phyloP scores from a whole-genome alignment of 306 rosid species.

The Lablab purpureus region DNA sequence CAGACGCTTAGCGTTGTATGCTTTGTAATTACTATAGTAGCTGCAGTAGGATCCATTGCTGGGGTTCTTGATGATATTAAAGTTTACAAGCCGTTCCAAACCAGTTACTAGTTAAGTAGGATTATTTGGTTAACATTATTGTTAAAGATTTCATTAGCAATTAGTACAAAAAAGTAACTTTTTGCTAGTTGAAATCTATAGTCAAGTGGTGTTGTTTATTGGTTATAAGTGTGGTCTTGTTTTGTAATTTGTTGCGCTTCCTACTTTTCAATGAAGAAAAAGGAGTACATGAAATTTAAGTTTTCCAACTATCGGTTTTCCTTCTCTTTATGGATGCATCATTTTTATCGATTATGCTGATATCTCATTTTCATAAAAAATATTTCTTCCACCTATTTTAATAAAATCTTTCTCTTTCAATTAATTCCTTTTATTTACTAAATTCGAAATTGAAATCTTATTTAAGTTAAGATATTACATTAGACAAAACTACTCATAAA shows the following conservation, averaged over 20 bases:
- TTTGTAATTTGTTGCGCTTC: conserved; percentile 29
- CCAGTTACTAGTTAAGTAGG: conserved; percentile 27
- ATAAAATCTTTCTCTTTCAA: too few species aligned
- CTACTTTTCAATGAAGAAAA: conserved; percentile 12
- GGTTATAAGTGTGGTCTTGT: background rate
- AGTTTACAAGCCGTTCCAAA: conserved; percentile 49
- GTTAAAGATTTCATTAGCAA: conserved; percentile 38
- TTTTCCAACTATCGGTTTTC: background rate
- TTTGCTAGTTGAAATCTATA: conserved; percentile 34
- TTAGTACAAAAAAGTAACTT: background rate
- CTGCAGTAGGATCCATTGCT: conserved; percentile 53
- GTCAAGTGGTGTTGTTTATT: conserved; percentile 11
- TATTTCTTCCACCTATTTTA: too few species aligned
- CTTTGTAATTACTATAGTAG: conserved; percentile 27
- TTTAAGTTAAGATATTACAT: too few species aligned
- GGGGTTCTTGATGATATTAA: conserved; percentile 45
- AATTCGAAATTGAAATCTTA: too few species aligned
- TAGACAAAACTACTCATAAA: too few species aligned
- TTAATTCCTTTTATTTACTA: too few species aligned
- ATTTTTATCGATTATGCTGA: too few species aligned
- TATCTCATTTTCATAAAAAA: too few species aligned
- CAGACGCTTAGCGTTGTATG: conserved; percentile 49
- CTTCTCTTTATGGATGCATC: too few species aligned
- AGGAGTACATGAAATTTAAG: conserved; percentile 29
- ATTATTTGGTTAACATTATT: conserved; percentile 15